Percentiles rank a stretch among this genome's conserved stretches.
phyloP scores from a whole-genome alignment of 176 grass and related monocot species.

The Ampelocalamus luodianensis region DNA sequence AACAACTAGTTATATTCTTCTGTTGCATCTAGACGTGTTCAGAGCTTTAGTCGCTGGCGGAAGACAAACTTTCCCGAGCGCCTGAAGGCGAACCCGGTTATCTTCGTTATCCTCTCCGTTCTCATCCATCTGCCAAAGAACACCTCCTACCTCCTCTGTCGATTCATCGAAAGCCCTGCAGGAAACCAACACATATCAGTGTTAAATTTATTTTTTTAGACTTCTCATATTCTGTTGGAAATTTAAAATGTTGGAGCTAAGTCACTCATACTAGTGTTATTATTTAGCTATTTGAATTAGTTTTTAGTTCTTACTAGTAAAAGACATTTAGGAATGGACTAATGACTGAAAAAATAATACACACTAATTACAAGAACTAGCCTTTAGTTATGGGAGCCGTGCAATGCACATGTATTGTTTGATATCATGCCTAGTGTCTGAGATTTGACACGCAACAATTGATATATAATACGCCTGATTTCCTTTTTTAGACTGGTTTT shows the following conservation, averaged over 20 bases:
- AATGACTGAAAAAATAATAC: not conserved
- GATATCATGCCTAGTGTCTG: not conserved
- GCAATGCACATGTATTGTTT: not conserved
- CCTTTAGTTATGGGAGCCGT: not conserved
- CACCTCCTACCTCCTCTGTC: too few relatives aligned
- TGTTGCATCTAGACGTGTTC: too few relatives aligned
- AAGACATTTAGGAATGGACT: not conserved
- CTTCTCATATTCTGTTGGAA: not conserved
- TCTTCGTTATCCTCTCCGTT: too few relatives aligned
- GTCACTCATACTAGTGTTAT: not conserved
- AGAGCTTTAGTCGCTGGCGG: too few relatives aligned
- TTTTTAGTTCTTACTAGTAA: not conserved
- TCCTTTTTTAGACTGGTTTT: not conserved
- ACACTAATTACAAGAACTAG: not conserved
- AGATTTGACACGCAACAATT: not conserved
- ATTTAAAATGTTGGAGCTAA: slow-evolving; percentile 20
- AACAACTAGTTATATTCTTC: too few relatives aligned
- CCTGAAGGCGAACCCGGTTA: too few relatives aligned
- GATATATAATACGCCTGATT: not conserved
- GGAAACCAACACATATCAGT: too few relatives aligned
- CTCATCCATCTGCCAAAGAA: too few relatives aligned
- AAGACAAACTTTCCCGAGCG: too few relatives aligned
- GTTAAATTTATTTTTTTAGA: not conserved
- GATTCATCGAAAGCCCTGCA: too few relatives aligned
- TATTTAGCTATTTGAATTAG: not conserved